phyloP scores from a whole-genome alignment of 2,329 filamentous ascomycete genomes.

The Gnomoniopsis sp. region DNA sequence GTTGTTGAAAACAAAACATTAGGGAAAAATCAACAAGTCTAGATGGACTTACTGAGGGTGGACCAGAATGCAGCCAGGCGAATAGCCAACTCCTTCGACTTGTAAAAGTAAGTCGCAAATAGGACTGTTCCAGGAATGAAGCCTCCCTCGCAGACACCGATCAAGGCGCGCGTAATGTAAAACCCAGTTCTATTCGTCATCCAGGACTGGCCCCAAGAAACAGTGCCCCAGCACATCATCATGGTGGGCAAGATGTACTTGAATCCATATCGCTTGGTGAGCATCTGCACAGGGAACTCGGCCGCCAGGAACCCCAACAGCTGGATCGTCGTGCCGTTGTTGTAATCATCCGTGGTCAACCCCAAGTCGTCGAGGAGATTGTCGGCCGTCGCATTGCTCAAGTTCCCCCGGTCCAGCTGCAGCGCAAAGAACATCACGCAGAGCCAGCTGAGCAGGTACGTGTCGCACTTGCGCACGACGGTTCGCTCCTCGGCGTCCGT shows the following conservation, averaged over 20 bases:
- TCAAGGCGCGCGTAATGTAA: constrained; percentile 48
- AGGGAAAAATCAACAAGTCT: constrained; percentile 27
- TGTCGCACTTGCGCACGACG: constrained; percentile 51
- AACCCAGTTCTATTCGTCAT: constrained; percentile 44
- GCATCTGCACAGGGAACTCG: constrained; percentile 56
- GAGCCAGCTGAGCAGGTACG: constrained; percentile 37
- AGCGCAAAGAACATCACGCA: constrained; percentile 58
- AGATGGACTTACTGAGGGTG: constrained; percentile 32
- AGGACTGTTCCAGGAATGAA: constrained; percentile 60
- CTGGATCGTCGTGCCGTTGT: constrained; percentile 56
- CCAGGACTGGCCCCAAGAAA: constrained; percentile 48
- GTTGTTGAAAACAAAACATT: constrained; percentile 31
- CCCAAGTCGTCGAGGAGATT: constrained; percentile 54
- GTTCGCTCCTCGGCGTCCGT: constrained; percentile 52
- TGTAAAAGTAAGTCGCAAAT: constrained; percentile 73
- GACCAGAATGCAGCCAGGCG: constrained; percentile 69
- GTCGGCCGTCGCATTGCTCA: constrained; percentile 60
- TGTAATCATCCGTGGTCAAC: constrained; percentile 50
- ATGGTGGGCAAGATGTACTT: constrained; percentile 52
- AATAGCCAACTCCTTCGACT: constrained; percentile 61
- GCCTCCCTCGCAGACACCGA: constrained; percentile 52
- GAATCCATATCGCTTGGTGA: constrained; percentile 56
- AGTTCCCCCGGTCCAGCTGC: constrained; percentile 61
- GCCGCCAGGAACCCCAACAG: constrained; percentile 51
- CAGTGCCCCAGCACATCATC: constrained; percentile 46